Percentiles rank a stretch among this genome's conserved stretches.
These are phyloP conservation scores for Rhododendron molle DNA, from an alignment of 148 eudicot genomes.

Conservation along the genomic window DNA sequence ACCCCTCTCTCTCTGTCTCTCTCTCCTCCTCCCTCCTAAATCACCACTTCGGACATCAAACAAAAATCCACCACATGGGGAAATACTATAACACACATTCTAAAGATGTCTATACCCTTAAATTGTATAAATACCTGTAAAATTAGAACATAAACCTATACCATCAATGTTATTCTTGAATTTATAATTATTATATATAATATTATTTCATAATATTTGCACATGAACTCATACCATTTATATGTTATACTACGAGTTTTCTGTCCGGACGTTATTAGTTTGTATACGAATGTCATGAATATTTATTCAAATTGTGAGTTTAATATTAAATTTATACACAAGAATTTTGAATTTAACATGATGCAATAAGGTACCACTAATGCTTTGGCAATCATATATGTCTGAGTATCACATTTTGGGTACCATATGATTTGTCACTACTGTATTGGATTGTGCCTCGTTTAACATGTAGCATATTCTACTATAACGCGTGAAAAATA, in stretches of 20 bases:
- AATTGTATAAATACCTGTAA: too few species aligned
- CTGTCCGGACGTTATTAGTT: neutral
- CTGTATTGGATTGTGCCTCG: too few species aligned
- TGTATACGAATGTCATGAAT: neutral
- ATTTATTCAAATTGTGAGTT: neutral
- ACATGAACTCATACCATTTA: neutral
- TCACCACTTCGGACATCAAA: too few species aligned
- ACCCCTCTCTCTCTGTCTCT: neutral
- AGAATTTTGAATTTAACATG: neutral
- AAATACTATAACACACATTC: neutral
- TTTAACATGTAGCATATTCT: too few species aligned
- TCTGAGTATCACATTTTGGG: too few species aligned
- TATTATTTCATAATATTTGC: neutral
- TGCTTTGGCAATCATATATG: too few species aligned
- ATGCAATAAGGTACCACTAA: neutral
- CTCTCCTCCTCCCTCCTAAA: neutral
- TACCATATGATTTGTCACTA: too few species aligned
- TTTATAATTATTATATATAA: neutral
- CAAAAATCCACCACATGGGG: too few species aligned
- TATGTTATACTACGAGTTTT: neutral
- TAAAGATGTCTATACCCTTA: neutral
- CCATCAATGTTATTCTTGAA: neutral
- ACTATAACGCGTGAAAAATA: too few species aligned
- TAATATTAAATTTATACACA: too few species aligned
- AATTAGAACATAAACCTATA: neutral